Conservation (phyloP, 2,329 filamentous ascomycete genomes). For the Stenocarpella maydis region DNA sequence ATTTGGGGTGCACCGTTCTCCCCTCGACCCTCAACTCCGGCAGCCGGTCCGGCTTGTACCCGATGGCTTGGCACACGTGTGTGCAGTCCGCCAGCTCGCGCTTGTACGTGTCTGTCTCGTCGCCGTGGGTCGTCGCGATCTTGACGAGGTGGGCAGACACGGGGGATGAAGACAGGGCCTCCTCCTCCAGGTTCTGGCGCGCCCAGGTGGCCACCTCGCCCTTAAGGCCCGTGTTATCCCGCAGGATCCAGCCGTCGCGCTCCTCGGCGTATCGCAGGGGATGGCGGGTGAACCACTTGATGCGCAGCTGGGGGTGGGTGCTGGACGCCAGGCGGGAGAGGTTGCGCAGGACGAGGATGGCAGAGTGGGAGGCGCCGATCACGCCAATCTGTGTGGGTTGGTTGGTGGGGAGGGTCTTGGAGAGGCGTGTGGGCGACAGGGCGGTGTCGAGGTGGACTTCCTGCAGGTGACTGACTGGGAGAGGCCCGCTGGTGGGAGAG, state of each 20-base stretch:
- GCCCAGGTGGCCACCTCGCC: slow-evolving; percentile 68
- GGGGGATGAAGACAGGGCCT: slow-evolving; percentile 52
- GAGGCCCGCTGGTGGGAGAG: slow-evolving; percentile 52
- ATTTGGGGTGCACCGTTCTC: slow-evolving; percentile 37
- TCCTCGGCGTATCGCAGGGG: slow-evolving; percentile 67
- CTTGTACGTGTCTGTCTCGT: slow-evolving; percentile 54
- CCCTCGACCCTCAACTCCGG: slow-evolving; percentile 53
- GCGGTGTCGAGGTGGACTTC: slow-evolving; percentile 60
- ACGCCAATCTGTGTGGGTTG: slow-evolving; percentile 58
- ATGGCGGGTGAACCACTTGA: slow-evolving; percentile 71
- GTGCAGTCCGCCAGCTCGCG: slow-evolving; percentile 58
- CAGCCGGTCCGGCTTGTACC: slow-evolving; percentile 59
- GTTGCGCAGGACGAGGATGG: slow-evolving; percentile 69
- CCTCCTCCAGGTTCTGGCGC: slow-evolving; percentile 63
- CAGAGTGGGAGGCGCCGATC: slow-evolving; percentile 69
- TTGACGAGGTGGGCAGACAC: slow-evolving; percentile 57
- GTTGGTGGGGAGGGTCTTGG: slow-evolving; percentile 42
- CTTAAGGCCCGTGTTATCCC: slow-evolving; percentile 72
- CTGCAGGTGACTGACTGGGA: slow-evolving; percentile 51
- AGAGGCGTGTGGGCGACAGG: slow-evolving; percentile 60
- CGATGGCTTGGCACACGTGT: slow-evolving; percentile 66
- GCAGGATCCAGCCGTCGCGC: slow-evolving; percentile 69
- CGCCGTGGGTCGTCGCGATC: slow-evolving; percentile 51
- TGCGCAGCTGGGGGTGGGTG: slow-evolving; percentile 60
- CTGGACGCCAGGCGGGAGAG: slow-evolving; percentile 60